Evolutionary conservation across 2,329 filamentous ascomycete genomes (phyloP), one percentile per base, ranked within the genome.

Genomic region (Paracoccidioides lutzii): DNA sequence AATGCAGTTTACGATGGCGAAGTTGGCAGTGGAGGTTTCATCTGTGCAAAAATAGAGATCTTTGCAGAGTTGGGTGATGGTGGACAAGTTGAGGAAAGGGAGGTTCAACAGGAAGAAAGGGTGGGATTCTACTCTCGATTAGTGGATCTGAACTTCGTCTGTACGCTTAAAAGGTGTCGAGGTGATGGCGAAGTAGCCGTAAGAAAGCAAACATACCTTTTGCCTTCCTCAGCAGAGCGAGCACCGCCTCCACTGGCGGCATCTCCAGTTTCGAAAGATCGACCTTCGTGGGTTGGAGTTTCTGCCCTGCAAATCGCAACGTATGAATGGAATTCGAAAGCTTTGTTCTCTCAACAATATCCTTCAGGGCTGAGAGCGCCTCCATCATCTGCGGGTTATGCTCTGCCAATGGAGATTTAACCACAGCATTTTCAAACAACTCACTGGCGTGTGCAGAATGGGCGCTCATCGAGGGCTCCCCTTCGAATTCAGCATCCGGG

Each of bases 371-470:
- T 1, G 69, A 65, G 4, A 73, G 62, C 12, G 71, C 71, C 14
- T 68, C 67, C 14, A 61, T 65, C 55, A 73, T 71, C 44, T 71
- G 70, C 3, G 70, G 69, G 8, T 65, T 70, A 10, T 68, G 68
- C 41, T 67, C 62, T 51, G 68, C 66, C 10, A 66, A 62, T 4
- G 67, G 66, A 41, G 66, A 67, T 37, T 64, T 62, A 43, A 70
- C 67, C 61, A 65, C 72, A 52, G 64, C 72, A 55, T 62, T 74
- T 65, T 64, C 76, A 57, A 68, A 73, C 57, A 69, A 74, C 60
- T 62, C 67, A 60, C 64, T 75, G 5, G 71, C 76, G 63, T 76
- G 74, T 3, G 70, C 72, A 0, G 75, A 78, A 58, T 79, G 76
- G 6, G 72, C 70, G 37, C 69, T 70, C 22, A 78, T 69, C 2